These are phyloP conservation scores for Solanum commersonii DNA, from an alignment of 257 asterid genomes.

Conservation along the genomic window DNA sequence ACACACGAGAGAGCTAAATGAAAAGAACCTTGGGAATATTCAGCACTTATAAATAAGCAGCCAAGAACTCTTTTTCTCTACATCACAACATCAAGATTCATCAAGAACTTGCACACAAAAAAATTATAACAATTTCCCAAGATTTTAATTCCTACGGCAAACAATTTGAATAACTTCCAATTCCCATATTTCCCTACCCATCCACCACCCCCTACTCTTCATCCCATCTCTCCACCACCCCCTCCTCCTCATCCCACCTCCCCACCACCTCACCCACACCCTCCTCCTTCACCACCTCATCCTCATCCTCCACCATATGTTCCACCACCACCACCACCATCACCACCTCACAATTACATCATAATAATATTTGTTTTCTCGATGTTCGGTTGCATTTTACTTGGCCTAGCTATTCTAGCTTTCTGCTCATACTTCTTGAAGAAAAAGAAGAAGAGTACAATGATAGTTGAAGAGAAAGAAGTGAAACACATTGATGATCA, in stretches of 20 bases:
- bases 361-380: constrained; percentile 13
- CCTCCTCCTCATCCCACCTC: neutral
- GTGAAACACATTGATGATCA: constrained; percentile 19
- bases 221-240: neutral
- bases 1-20: neutral
- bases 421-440: constrained; percentile 14
- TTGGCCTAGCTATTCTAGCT: constrained; percentile 9
- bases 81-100: neutral
- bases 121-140: neutral
- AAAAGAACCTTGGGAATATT: neutral
- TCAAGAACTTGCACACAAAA: neutral
- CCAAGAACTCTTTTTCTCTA: neutral
- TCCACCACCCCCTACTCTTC: neutral
- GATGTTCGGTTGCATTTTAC: constrained; percentile 12
- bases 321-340: constrained; percentile 14
- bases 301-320: neutral
- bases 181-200: constrained; percentile 11
- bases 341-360: constrained; percentile 6
- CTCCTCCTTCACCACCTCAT: neutral
- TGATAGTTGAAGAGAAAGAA: neutral
- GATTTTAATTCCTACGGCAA: neutral
- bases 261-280: constrained; percentile 3
- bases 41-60: constrained; percentile 4
- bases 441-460: constrained; percentile 19
- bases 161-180: neutral